Evolutionary conservation across 352 stramenopile genomes (phyloP), one percentile per base, ranked within the genome.

Genomic region (Hyaloperonospora brassicae): DNA sequence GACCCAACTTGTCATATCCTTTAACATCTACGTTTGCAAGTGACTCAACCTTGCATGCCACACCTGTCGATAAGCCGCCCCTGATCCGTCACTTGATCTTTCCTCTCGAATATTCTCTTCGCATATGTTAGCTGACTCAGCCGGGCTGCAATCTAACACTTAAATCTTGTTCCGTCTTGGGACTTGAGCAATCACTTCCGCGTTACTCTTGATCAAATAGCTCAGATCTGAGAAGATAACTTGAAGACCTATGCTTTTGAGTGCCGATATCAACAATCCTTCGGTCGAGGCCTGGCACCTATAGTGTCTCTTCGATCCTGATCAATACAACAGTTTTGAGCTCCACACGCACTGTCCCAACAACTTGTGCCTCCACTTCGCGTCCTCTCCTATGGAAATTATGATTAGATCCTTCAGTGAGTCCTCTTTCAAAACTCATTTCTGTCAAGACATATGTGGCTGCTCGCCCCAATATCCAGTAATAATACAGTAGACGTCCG

Each of bases 261-360:
- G 14, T 42, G 36, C 14, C 14, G 36, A 42, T 13, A 42, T 42
- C 36, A 10, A 42, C 9, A 42, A 11, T 22, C n/a, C 13, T 46
- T 46, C 10, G 7, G 40, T 46, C 40, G 25, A 46, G 5, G 25
- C 11, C 17, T 27, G 40, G 40, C 1, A 46, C 40, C 40, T 17
- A 46, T 27, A 46, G 2, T 46, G n/a, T 46, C 40, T 24, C 40
- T 46, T 46, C 40, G 40, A 46, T 46, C 22, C n/a, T 46, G 27
- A 31, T 31, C 3, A 31, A 31, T 31, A 8, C 27, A 8, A 9
- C 36, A 21, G 12, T 42, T 2, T 17, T 1, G 3, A 21, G 12
- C 5, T 42, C 0, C 40, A 46, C 40, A 6, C 9, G 13, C n/a
- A 46, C 5, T 46, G 40, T 13, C 36, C 36, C 36, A 42, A 42